phyloP scores from a whole-genome alignment of 176 grass and related monocot species.

The Elaeis guineensis region DNA sequence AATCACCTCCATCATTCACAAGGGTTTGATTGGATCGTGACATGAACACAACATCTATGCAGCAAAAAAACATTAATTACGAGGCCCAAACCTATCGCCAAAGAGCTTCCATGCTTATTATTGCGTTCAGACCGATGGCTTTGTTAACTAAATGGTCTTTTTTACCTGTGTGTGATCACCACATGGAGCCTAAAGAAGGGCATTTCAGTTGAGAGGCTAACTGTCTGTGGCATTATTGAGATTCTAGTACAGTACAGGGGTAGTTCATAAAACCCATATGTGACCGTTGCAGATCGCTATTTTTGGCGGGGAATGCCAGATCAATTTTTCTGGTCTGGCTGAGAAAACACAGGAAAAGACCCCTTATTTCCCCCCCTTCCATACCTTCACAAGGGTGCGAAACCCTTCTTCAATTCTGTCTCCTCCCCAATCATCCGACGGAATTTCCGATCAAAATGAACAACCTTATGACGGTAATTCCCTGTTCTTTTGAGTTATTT shows the following conservation, averaged over 20 bases:
- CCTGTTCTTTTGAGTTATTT: not conserved
- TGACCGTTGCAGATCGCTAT: conserved; percentile 8
- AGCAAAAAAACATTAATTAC: no score
- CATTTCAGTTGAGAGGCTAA: no score
- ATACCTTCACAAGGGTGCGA: conserved; percentile 3
- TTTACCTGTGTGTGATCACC: no score
- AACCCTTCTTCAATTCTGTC: conserved; percentile 1
- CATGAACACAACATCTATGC: no score
- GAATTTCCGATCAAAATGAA: conserved; percentile 23
- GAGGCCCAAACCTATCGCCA: no score
- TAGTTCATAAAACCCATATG: not conserved
- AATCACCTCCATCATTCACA: no score
- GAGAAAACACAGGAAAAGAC: not conserved
- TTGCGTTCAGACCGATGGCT: no score
- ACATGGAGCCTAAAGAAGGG: no score
- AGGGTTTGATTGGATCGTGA: no score
- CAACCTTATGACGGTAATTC: conserved; percentile 35
- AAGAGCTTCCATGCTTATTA: no score
- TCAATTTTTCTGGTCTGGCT: conserved; percentile 9
- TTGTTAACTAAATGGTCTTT: no score
- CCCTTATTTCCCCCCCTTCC: not conserved
- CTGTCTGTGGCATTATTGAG: no score
- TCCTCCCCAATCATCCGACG: not conserved
- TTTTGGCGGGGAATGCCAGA: conserved; percentile 18
- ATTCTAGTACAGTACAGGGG: not conserved